Percentiles rank a stretch among this genome's conserved stretches.
Evolutionary conservation across 2,329 filamentous ascomycete genomes (phyloP).

Genomic region (Trichoderma asperellum): DNA sequence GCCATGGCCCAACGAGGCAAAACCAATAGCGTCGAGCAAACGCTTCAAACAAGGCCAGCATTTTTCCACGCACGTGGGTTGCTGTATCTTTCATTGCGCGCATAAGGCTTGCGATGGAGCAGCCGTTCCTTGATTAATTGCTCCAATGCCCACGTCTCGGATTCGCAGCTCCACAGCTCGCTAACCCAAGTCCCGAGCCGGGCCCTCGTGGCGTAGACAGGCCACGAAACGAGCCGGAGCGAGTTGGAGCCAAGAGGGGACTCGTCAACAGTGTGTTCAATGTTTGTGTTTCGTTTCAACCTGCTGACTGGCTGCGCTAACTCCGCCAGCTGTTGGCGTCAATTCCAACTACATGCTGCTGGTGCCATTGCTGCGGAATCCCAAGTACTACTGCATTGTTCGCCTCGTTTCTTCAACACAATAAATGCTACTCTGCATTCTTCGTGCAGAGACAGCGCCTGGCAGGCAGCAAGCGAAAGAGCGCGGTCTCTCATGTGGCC

Average conservation of each 20-base stretch:
- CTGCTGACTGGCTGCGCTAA: background rate
- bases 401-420: background rate
- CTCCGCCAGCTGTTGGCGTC: background rate
- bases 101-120: conserved; percentile 1
- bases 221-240: conserved; percentile 1
- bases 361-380: background rate
- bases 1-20: background rate
- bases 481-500: background rate
- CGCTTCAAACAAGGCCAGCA: background rate
- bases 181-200: conserved; percentile 17
- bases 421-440: background rate
- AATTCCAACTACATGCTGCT: background rate
- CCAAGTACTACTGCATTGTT: too few relatives aligned
- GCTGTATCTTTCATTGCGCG: background rate
- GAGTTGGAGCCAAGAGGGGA: background rate
- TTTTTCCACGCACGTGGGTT: background rate
- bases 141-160: background rate
- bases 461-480: background rate
- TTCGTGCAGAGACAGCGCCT: background rate
- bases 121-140: conserved; percentile 11
- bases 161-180: background rate
- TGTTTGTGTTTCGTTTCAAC: conserved; percentile 15
- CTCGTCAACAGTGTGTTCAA: background rate
- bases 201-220: conserved; percentile 9
- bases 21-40: background rate